Evolutionary conservation across 163 green algal genomes (phyloP).

Genomic region (Chlorella variabilis): DNA sequence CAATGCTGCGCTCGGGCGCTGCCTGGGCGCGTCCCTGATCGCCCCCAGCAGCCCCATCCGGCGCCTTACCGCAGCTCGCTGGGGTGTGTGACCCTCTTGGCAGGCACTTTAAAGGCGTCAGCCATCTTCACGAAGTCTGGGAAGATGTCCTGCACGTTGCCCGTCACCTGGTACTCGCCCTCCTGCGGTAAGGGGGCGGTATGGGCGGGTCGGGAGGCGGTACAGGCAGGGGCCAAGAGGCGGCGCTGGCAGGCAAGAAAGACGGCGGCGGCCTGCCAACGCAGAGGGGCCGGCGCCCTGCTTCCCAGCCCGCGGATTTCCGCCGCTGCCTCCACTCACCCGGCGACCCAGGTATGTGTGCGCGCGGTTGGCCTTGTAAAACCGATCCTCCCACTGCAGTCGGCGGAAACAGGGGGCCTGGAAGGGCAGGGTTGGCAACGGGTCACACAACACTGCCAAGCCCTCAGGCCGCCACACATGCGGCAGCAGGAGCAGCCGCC

Average conservation of each 20-base stretch:
- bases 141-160: slow-evolving; percentile 93
- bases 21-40: too few relatives aligned
- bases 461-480: too few relatives aligned
- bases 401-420: background rate
- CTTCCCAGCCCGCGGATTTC: background rate
- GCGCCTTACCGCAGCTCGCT: slow-evolving; percentile 72
- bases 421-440: background rate
- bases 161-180: slow-evolving; percentile 67
- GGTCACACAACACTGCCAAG: too few relatives aligned
- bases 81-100: slow-evolving; percentile 81
- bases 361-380: slow-evolving; percentile 99
- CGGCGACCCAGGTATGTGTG: slow-evolving; percentile 96
- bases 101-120: slow-evolving; percentile 86
- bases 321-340: slow-evolving; percentile 28
- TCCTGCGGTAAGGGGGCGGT: slow-evolving; percentile 34
- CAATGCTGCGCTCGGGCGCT: too few relatives aligned
- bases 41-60: too few relatives aligned
- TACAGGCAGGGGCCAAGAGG: background rate
- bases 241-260: background rate
- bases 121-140: slow-evolving; percentile 97
- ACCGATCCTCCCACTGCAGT: slow-evolving; percentile 96
- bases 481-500: background rate
- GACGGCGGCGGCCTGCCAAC: background rate
- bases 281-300: background rate
- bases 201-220: background rate